Base-by-base conservation (phyloP, 148 eudicot genomes). In the Vaccinium corymbosum region DNA sequence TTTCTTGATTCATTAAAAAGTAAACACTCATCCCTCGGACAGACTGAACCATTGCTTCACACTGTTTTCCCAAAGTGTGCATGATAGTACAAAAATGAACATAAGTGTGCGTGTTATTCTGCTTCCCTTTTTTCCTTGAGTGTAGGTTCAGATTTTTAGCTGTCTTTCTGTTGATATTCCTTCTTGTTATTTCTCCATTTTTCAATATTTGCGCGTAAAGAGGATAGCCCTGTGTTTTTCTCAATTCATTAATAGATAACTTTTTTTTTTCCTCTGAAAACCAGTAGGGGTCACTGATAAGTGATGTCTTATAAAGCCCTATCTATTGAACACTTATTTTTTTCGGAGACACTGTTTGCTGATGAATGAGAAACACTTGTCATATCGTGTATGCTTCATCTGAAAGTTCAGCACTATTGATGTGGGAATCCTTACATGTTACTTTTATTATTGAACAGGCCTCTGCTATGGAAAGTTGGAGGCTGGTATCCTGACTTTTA, bases 391-490 rank as follows among this genome's bases (percentile, higher is more conserved):
- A 10, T 70, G 2, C 53, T 51, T 27, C 52, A 16, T 51, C 71
- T 52, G 6, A 66, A 11, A 81, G 52, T 22, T 35, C 62, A 29
- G 29, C 49, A 81, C 42, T 19, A 82, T 71, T 82, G 10, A 52
- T 71, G 52, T 32, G 84, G 29, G 32, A 55, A 52, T 57, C 59
- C 20, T 80, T 59, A 71, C 22, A 25, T 51, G 13, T 85, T 84
- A 27, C 68, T 9, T 55, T 13, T 76, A 48, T 84, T 17, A 1
- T 84, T 77, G 48, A 72, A 80, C 90, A 95, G 98, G 98, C 48
- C 97, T 96, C 73, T 96, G 99, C 90, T 96, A 96, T 88, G 99
- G 99, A 70, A 96, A 96, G 85, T 79, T 96, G 86, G 99, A 96
- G 92, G 99, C 99, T 78, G 98, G 91, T 55, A 13, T 90, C 80